Evolutionary conservation across 139 green algal genomes (phyloP).

Genomic region (Tetradesmus obliquus): DNA sequence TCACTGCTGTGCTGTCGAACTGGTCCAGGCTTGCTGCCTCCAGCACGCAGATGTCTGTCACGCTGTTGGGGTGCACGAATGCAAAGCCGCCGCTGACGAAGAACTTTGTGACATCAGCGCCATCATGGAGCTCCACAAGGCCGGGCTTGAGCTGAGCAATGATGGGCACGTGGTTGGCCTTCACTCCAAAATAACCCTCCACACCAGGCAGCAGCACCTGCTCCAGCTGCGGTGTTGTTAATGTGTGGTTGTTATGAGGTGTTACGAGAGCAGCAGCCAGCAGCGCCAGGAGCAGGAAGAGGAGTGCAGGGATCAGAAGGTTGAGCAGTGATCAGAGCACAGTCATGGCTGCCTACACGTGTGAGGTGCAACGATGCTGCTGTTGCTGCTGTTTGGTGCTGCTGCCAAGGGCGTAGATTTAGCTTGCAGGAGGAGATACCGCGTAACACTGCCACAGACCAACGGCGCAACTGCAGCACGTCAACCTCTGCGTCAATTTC

Average conservation of each 20-base stretch:
- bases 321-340: too few relatives aligned
- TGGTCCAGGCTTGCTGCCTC: constrained; percentile 66
- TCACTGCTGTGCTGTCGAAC: constrained; percentile 65
- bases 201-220: constrained; percentile 68
- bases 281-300: neutral
- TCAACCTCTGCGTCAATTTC: neutral
- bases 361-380: neutral
- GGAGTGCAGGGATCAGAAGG: neutral
- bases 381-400: neutral
- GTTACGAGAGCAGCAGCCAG: too few relatives aligned
- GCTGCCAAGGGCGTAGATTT: neutral
- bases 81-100: constrained; percentile 73
- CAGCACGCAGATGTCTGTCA: constrained; percentile 67
- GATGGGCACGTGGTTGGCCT: constrained; percentile 73
- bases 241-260: too few relatives aligned
- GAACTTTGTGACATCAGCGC: constrained; percentile 66
- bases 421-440: too few relatives aligned
- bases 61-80: constrained; percentile 69
- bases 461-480: neutral
- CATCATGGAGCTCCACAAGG: constrained; percentile 64
- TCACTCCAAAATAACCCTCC: constrained; percentile 71
- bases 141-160: constrained; percentile 72
- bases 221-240: constrained; percentile 54
- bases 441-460: too few relatives aligned
- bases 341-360: too few relatives aligned